Base-by-base conservation (phyloP, 1,139 yeast species). In the Debaryomyces coudertii region DNA sequence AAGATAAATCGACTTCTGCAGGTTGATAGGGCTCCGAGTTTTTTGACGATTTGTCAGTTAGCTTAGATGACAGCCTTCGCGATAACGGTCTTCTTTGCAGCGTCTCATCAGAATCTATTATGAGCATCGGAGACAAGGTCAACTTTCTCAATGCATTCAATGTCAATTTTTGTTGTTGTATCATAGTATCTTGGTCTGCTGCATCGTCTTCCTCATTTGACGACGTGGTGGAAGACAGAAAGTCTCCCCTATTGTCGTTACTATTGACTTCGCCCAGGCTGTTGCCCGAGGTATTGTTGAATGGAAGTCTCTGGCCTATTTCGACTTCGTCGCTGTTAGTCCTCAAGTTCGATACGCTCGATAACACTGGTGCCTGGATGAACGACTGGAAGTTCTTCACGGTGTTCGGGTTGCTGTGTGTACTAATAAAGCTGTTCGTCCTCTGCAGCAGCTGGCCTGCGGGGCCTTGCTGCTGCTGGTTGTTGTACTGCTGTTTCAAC, bases 1-100 rank as follows among this genome's bases (percentile, higher is more conserved):
- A 65, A 5, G 77, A 69, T 50, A 79, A 65, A 51, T 79, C 83
- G 6, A 76, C 83, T 50, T 77, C 79, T 0, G 83, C 83, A 0
- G 83, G 83, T 45, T 74, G 77, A 56, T 78, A 79, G 1, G 79
- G 78, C 45, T 68, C 71, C 6, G 49, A 24, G 11, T 42, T 46
- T 34, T 41, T 47, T n/a, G 42, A 36, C 20, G 38, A 36, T 35
- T 46, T 40, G 3, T 52, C 56, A 7, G 45, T 42, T 31, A 37
- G 44, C 22, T 49, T 47, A n/a, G 44, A 48, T n/a, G 55, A 52
- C 1, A 57, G 40, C 41, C 54, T 54, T 14, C 55, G 45, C 9
- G 50, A 36, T 8, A 52, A 47, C 12, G 53, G 43, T 43, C 49
- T 52, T 15, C 44, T 35, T 16, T 40, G 31, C 16, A 25, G 27